Evolutionary conservation across 2,329 filamentous ascomycete genomes (phyloP).

Genomic region (Phyllosticta citrichinensis): DNA sequence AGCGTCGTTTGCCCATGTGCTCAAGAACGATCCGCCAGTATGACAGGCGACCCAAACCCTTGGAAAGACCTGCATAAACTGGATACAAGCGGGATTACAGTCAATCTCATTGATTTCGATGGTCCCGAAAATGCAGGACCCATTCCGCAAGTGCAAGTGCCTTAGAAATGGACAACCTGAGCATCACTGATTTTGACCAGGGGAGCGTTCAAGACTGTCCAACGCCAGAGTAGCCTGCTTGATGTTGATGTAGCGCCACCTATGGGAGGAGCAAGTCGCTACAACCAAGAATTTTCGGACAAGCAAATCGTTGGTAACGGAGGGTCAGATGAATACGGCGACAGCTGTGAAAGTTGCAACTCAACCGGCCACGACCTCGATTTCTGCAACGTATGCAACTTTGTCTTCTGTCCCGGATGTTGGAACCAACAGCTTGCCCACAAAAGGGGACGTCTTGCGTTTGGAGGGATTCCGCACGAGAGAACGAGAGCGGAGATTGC

Average conservation of each 20-base stretch:
- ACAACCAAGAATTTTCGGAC: background rate
- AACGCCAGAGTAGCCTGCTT: background rate
- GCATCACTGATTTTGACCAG: background rate
- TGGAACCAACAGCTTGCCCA: constrained; percentile 6
- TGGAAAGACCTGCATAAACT: background rate
- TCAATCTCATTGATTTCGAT: background rate
- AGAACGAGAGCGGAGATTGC: constrained; percentile 12
- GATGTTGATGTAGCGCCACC: background rate
- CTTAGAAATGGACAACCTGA: background rate
- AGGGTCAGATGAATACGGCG: background rate
- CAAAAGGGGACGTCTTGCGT: constrained; percentile 6
- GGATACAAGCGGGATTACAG: background rate
- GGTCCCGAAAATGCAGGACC: background rate
- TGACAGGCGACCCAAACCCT: background rate
- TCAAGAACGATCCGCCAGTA: background rate
- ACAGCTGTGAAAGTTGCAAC: background rate
- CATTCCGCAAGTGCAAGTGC: background rate
- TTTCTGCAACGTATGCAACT: background rate
- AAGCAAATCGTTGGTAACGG: background rate
- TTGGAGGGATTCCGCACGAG: constrained; percentile 14
- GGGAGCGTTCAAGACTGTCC: background rate
- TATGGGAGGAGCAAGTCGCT: background rate
- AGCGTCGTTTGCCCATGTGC: background rate
- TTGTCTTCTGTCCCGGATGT: constrained; percentile 1
- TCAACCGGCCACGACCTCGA: background rate